Evolutionary conservation across 768 basidiomycete species (phyloP).

Genomic region (Termitomyces sp.): DNA sequence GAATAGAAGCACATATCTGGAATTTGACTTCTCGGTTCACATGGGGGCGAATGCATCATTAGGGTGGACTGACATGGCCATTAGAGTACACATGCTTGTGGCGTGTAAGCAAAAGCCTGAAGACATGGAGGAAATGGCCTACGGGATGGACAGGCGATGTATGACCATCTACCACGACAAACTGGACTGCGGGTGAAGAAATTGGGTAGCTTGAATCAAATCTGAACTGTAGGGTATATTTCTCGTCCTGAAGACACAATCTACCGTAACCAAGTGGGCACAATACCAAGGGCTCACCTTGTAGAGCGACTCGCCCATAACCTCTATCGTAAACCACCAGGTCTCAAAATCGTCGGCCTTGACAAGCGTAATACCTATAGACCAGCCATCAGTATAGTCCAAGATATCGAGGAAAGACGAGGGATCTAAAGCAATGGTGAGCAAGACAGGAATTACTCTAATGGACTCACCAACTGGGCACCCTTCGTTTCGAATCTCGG

Average conservation of each 20-base stretch:
- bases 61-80: constrained; percentile 55
- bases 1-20: constrained; percentile 86
- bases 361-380: constrained; percentile 65
- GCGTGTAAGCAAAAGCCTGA: constrained; percentile 5
- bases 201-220: constrained; percentile 84
- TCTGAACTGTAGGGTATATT: constrained; percentile 72
- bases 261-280: not conserved
- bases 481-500: constrained; percentile 59
- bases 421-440: not conserved
- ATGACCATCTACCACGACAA: constrained; percentile 59
- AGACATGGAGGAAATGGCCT: constrained; percentile 21
- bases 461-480: constrained; percentile 53
- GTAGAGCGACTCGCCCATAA: constrained; percentile 81
- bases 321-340: constrained; percentile 77
- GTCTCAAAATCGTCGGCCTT: constrained; percentile 72
- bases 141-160: constrained; percentile 80
- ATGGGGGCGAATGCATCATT: not conserved
- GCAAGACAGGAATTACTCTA: not conserved
- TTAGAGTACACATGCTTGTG: constrained; percentile 83
- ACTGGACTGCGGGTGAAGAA: constrained; percentile 82
- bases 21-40: constrained; percentile 3
- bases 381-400: constrained; percentile 1
- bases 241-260: constrained; percentile 50
- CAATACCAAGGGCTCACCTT: constrained; percentile 35
- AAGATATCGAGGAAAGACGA: not conserved